Conservation (phyloP, 2,329 filamentous ascomycete species). For the Exophiala spinifera region DNA sequence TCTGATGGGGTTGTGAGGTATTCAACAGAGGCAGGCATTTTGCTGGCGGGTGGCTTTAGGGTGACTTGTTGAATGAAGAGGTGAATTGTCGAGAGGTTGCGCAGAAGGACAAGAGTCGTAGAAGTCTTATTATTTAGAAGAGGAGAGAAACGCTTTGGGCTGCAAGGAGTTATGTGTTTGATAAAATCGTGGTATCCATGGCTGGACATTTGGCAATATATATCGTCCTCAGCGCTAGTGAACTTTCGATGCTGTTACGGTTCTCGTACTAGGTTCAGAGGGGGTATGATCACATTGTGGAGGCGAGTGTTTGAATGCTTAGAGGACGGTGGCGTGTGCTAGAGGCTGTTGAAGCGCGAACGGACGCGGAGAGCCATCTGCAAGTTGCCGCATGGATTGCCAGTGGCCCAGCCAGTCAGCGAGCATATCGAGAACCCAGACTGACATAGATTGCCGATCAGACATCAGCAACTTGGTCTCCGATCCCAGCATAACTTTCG, state of each 20-base stretch:
- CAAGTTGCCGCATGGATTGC: slow-evolving; percentile 18
- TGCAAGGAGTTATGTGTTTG: background rate
- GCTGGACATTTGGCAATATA: background rate
- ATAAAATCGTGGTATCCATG: background rate
- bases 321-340: slow-evolving; percentile 3
- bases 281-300: slow-evolving; percentile 4
- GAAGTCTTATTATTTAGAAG: too few species aligned
- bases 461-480: slow-evolving; percentile 10
- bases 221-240: background rate
- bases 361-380: slow-evolving; percentile 8
- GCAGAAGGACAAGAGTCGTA: too few species aligned
- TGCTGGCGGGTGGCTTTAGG: background rate
- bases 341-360: slow-evolving; percentile 1
- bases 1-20: slow-evolving; percentile 20
- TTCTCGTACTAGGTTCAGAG: background rate
- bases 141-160: background rate
- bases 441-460: slow-evolving; percentile 14
- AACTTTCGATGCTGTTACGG: background rate
- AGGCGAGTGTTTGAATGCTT: background rate
- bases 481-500: slow-evolving; percentile 20
- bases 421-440: slow-evolving; percentile 8
- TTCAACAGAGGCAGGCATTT: slow-evolving; percentile 28
- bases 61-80: background rate
- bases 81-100: background rate
- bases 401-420: background rate